Percentiles rank a stretch among this genome's conserved stretches.
phyloP scores from a whole-genome alignment of 2,329 filamentous ascomycete genomes.

The Rhynchosporium graminicola region DNA sequence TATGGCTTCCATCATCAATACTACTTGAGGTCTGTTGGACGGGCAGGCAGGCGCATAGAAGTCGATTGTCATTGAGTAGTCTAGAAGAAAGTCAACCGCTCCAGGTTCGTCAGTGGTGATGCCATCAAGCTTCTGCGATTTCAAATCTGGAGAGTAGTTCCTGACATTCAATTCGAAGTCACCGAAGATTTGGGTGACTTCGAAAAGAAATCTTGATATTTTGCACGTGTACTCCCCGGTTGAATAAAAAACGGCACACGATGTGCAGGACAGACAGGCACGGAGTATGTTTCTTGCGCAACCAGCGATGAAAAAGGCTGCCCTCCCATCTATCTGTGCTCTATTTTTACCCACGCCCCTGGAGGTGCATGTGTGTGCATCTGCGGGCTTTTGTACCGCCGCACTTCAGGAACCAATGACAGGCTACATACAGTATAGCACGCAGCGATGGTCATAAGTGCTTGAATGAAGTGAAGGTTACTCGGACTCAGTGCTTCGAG shows the following conservation, averaged over 20 bases:
- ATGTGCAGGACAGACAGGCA: neutral
- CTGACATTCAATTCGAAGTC: no score
- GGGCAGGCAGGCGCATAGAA: constrained; percentile 18
- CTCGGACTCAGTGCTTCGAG: neutral
- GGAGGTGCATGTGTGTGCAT: constrained; percentile 11
- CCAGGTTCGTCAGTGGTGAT: no score
- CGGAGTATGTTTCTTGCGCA: neutral
- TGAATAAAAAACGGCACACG: no score
- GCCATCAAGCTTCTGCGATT: no score
- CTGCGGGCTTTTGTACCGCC: neutral
- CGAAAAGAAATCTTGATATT: no score
- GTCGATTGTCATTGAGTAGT: no score
- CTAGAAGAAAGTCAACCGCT: no score
- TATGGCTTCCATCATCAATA: no score
- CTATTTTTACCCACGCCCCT: constrained; percentile 15
- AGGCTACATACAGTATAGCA: no score
- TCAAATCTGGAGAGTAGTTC: no score
- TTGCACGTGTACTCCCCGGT: no score
- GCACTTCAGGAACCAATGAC: constrained; percentile 6
- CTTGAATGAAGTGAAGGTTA: neutral
- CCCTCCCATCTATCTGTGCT: constrained; percentile 8
- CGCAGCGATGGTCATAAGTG: neutral
- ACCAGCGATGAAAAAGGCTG: constrained; percentile 1
- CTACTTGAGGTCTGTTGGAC: constrained; percentile 1
- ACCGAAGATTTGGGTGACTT: no score